Conservation (phyloP, 176 grass and related monocot species). For the Oryza australiensis region DNA sequence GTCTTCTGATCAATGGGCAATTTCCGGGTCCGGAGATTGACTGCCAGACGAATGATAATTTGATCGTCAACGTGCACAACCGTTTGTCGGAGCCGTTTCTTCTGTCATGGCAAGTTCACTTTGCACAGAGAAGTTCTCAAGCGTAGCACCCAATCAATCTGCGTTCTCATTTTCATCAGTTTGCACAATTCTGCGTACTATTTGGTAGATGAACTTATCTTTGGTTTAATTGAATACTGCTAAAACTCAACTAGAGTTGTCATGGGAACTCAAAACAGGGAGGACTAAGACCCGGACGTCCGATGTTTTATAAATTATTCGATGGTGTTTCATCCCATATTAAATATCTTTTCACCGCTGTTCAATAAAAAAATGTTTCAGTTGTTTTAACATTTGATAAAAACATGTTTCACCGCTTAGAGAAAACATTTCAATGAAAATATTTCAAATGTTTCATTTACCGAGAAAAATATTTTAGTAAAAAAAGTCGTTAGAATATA, state of each 20-base stretch:
- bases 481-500: too few species aligned
- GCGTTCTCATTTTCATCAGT: neutral
- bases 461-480: too few species aligned
- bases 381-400: too few species aligned
- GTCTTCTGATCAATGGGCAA: slow-evolving; percentile 76
- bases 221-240: neutral
- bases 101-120: slow-evolving; percentile 61
- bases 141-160: neutral
- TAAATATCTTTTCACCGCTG: too few species aligned
- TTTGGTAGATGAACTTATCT: neutral
- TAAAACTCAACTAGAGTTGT: neutral
- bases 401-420: too few species aligned
- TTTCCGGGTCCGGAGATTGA: slow-evolving; percentile 81
- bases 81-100: slow-evolving; percentile 63
- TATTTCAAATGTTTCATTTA: too few species aligned
- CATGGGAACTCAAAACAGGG: neutral
- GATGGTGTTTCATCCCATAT: too few species aligned
- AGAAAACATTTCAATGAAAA: too few species aligned
- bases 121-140: neutral
- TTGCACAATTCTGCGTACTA: neutral
- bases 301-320: too few species aligned
- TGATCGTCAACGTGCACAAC: slow-evolving; percentile 74
- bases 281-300: too few species aligned
- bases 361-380: too few species aligned
- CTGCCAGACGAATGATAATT: slow-evolving; percentile 66